Evolutionary conservation across 345 rosid species (phyloP), one percentile per base, ranked within the genome.

Genomic region (Rhizophora mangle): DNA sequence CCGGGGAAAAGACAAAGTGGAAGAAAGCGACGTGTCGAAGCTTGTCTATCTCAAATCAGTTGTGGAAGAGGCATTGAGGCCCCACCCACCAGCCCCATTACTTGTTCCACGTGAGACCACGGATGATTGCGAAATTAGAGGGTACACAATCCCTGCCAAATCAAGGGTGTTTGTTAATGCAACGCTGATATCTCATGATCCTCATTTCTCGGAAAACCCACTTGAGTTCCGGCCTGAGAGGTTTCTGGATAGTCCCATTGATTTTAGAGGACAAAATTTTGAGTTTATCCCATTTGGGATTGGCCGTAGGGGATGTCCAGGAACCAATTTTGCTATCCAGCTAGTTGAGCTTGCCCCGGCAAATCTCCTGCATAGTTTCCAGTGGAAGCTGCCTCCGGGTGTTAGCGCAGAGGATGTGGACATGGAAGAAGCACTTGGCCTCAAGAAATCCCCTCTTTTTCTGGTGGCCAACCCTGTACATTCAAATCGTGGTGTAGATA

Each of bases 251-350:
- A 79, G 67, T 29, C 43, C 81, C 6, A 20, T 82, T 16, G 91
- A 91, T 66, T 87, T 75, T 51, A 85, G 19, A 51, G 91, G 92
- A 31, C 70, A 78, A 49, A 57, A 84, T 64, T 91, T 74, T 31
- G 88, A 85, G 74, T 19, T 83, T 6, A 68, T 84, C 26, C 88
- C 94, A 2, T 88, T 90, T 49, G 92, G 94, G 22, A 63, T 77
- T 1, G 92, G 96, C 2, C 74, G 96, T 22, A 78, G 94, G 37
- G 82, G 80, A 29, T 88, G 94, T 53, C 94, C 94, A 0, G 93
- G 89, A n/a, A 60, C 74, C 1, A 74, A 70, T 31, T 77, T 88
- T 7, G 85, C 78, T 2, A 37, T 75, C n/a, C 59, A 68, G 57
- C 20, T 84, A 51, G 62, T 86, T 32, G 84, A 84, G 68, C 76